A percentile compares a stretch with the other conserved stretches of the same genome.
Evolutionary conservation across 495 filamentous ascomycete species (phyloP).

Genomic region (Talaromyces wortmannii): DNA sequence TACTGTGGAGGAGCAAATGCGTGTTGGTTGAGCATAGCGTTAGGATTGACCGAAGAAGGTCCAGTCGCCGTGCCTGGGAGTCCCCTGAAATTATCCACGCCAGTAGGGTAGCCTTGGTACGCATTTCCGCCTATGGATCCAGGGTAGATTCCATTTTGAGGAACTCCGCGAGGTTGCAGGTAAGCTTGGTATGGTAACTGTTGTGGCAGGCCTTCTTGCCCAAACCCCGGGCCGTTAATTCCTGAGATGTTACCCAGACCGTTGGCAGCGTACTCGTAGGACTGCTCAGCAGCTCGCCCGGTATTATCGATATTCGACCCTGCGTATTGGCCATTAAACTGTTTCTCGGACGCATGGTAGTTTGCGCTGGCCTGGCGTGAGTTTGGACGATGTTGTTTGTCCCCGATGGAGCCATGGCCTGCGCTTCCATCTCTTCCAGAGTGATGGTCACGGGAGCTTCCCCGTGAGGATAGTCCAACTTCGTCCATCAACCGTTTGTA

Average conservation of each 20-base stretch:
- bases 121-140: constrained; percentile 21
- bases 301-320: constrained; percentile 25
- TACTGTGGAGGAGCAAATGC: constrained; percentile 38
- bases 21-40: constrained; percentile 34
- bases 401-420: constrained; percentile 26
- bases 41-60: constrained; percentile 31
- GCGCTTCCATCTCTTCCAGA: constrained; percentile 35
- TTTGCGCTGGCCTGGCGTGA: constrained; percentile 39
- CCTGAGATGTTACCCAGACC: constrained; percentile 20
- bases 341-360: constrained; percentile 39
- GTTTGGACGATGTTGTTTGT: constrained; percentile 41
- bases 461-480: constrained; percentile 72
- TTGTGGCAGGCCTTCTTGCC: constrained; percentile 37
- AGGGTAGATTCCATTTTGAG: constrained; percentile 35
- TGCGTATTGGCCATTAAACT: constrained; percentile 36
- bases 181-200: constrained; percentile 43
- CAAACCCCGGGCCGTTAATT: constrained; percentile 20
- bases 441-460: constrained; percentile 39
- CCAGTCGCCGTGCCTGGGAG: constrained; percentile 24
- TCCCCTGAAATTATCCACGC: constrained; percentile 35
- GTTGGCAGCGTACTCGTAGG: constrained; percentile 36
- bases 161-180: constrained; percentile 37
- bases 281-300: constrained; percentile 20
- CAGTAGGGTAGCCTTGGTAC: constrained; percentile 35
- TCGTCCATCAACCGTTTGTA: constrained; percentile 99